Conservation (phyloP, 2,329 filamentous ascomycete species). For the Ceratocystiopsis minuta region DNA sequence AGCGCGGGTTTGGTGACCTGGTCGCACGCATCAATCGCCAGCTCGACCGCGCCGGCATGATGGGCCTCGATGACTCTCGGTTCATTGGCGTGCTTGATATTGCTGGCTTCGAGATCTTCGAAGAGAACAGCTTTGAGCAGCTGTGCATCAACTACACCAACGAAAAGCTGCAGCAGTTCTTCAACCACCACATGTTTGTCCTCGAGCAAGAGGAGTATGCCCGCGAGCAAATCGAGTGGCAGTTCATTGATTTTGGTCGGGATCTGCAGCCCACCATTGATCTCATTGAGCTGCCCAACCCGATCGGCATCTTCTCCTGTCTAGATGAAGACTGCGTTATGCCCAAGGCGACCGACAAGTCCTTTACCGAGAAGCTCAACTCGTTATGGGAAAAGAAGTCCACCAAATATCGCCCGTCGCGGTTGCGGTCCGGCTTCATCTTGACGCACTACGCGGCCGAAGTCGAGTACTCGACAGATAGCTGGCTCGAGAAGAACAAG, state of each 20-base stretch:
- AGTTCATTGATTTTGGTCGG: slow-evolving; percentile 97
- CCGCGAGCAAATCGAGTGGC: slow-evolving; percentile 95
- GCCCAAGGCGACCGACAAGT: slow-evolving; percentile 94
- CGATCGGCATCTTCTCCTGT: slow-evolving; percentile 97
- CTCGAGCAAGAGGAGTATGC: slow-evolving; percentile 97
- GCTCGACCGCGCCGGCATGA: slow-evolving; percentile 67
- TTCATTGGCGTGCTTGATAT: slow-evolving; percentile 99
- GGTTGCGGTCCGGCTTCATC: slow-evolving; percentile 80
- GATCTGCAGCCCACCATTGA: slow-evolving; percentile 96
- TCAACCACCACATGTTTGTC: slow-evolving; percentile 99
- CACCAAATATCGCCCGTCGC: slow-evolving; percentile 74
- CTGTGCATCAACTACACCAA: slow-evolving; percentile 99
- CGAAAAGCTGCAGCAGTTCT: slow-evolving; percentile 97
- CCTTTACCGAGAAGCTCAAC: slow-evolving; percentile 96
- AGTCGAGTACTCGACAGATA: slow-evolving; percentile 88
- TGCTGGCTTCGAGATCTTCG: slow-evolving; percentile 96
- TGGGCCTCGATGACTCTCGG: slow-evolving; percentile 70
- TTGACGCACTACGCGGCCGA: slow-evolving; percentile 95
- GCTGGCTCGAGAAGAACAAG: slow-evolving; percentile 98
- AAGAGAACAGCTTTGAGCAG: slow-evolving; percentile 96
- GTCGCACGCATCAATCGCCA: slow-evolving; percentile 84
- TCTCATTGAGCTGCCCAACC: slow-evolving; percentile 86
- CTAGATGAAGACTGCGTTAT: slow-evolving; percentile 96
- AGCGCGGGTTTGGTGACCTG: slow-evolving; percentile 83
- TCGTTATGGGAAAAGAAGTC: slow-evolving; percentile 93